These are phyloP conservation scores for Rhizopogon sp. DNA, from an alignment of 768 basidiomycete species.

Conservation along the genomic window DNA sequence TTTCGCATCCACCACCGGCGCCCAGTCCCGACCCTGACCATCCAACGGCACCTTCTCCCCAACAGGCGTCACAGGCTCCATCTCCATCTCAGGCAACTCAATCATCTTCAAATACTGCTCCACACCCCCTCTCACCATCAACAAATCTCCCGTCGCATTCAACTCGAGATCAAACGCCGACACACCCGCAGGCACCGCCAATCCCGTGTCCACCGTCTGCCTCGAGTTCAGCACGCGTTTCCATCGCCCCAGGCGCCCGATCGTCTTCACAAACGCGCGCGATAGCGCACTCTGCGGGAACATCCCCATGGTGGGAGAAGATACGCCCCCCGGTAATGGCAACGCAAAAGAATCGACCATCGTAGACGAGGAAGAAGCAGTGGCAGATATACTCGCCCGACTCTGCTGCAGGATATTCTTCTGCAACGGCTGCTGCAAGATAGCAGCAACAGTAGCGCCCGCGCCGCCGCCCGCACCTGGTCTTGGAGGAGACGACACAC, in stretches of 20 bases:
- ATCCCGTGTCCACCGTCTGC: conserved; percentile 29
- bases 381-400: conserved; percentile 27
- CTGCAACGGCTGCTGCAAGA: conserved; percentile 60
- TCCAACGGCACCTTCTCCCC: neutral
- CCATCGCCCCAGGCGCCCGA: conserved; percentile 80
- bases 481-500: conserved; percentile 29
- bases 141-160: conserved; percentile 53
- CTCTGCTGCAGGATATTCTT: conserved; percentile 46
- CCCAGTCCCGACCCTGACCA: neutral
- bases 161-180: conserved; percentile 71
- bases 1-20: neutral
- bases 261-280: conserved; percentile 73
- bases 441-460: conserved; percentile 52
- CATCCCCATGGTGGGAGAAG: conserved; percentile 28
- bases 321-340: conserved; percentile 5
- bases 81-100: conserved; percentile 23
- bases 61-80: conserved; percentile 7
- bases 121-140: conserved; percentile 57
- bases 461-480: conserved; percentile 33
- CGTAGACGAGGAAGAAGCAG: conserved; percentile 5
- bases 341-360: too few relatives aligned
- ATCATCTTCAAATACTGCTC: conserved; percentile 63
- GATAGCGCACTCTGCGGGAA: conserved; percentile 64
- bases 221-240: conserved; percentile 66
- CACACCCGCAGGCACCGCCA: conserved; percentile 38